Percentiles rank a stretch among this genome's conserved stretches.
phyloP scores from a whole-genome alignment of 2,329 filamentous ascomycete genomes.

The Fusarium fujikuroi region DNA sequence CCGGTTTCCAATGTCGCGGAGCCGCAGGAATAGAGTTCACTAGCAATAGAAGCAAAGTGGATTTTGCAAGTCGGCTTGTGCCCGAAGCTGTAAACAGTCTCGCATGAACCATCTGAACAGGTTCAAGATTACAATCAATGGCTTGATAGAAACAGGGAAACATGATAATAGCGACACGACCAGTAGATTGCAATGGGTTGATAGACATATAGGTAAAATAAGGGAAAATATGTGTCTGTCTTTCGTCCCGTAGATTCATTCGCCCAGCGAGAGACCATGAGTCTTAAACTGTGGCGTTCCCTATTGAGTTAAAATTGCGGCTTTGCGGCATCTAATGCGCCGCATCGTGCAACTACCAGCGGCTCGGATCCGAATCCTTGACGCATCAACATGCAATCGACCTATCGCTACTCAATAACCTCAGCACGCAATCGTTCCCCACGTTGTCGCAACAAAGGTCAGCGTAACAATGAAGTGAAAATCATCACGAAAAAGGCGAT shows the following conservation, averaged over 20 bases:
- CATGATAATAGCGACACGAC: neutral
- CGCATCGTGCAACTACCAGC: neutral
- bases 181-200: neutral
- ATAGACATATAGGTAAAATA: neutral
- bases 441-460: constrained; percentile 19
- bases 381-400: neutral
- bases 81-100: neutral
- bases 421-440: constrained; percentile 33
- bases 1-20: neutral
- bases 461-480: neutral
- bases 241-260: neutral
- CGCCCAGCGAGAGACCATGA: neutral
- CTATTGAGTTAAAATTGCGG: neutral
- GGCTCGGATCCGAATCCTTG: neutral
- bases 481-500: neutral
- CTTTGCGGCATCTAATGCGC: neutral
- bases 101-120: neutral
- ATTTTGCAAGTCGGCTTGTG: neutral
- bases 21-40: constrained; percentile 4
- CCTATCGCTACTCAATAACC: constrained; percentile 6
- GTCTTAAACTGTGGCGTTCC: neutral
- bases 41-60: neutral
- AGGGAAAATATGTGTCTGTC: neutral
- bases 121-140: fast-evolving
- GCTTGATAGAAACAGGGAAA: neutral